Evolutionary conservation across 495 filamentous ascomycete genomes (phyloP).

Genomic region (Trichoderma reesei): DNA sequence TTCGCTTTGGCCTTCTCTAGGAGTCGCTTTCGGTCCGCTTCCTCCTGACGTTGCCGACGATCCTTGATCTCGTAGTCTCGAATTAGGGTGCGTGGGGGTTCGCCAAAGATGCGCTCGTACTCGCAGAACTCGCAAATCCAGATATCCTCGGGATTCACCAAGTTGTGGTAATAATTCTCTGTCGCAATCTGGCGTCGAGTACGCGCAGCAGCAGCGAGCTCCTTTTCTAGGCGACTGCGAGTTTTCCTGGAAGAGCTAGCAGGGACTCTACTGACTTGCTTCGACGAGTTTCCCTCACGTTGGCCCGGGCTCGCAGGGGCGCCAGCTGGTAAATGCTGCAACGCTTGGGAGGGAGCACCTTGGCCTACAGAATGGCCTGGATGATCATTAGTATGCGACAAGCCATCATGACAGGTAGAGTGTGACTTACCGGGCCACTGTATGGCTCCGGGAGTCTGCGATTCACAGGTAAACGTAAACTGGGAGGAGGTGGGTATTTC

Average conservation of each 20-base stretch:
- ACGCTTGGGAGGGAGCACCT: not conserved
- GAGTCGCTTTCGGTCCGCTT: conserved; percentile 68
- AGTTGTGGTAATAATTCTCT: conserved; percentile 63
- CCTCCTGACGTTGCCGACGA: conserved; percentile 62
- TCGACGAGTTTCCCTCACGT: conserved; percentile 16
- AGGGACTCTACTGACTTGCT: not conserved
- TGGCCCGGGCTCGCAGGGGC: not conserved
- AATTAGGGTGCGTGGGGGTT: conserved; percentile 68
- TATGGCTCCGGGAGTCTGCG: conserved; percentile 37
- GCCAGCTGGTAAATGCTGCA: not conserved
- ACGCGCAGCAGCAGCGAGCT: conserved; percentile 24
- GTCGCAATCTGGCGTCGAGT: conserved; percentile 31
- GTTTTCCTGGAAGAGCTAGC: not conserved
- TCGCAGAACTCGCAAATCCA: conserved; percentile 96
- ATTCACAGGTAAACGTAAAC: conserved; percentile 85
- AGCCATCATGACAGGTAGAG: not conserved
- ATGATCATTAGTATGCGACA: not conserved
- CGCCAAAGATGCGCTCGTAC: conserved; percentile 72
- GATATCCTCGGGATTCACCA: conserved; percentile 61
- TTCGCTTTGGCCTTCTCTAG: conserved; percentile 92
- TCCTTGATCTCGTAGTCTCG: conserved; percentile 88
- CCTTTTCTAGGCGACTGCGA: conserved; percentile 20
- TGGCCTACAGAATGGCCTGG: not conserved
- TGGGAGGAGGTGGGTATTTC: conserved; percentile 59
- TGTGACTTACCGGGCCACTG: conserved; percentile 33